Conservation (phyloP, 257 asterid genomes). For the Striga asiatica region DNA sequence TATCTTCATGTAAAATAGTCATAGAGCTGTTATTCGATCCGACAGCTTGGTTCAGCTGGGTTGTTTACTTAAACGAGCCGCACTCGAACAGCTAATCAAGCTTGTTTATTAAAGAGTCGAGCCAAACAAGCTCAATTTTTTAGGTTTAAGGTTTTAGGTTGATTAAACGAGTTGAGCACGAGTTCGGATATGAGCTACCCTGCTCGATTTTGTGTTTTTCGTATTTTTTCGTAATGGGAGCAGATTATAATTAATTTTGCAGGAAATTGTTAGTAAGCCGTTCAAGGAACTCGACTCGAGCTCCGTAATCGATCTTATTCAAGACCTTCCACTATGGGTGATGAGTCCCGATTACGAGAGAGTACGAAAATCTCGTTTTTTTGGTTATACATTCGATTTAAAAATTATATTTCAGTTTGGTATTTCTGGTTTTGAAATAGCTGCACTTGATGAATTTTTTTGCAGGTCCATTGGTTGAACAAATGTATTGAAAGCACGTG, state of each 20-base stretch:
- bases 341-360: conserved; percentile 75
- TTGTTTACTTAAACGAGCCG: too few species aligned
- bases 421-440: not conserved
- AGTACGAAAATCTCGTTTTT: conserved; percentile 24
- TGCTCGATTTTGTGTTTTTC: too few species aligned
- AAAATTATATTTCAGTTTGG: too few species aligned
- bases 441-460: not conserved
- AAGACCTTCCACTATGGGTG: conserved; percentile 74
- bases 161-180: too few species aligned
- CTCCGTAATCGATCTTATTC: conserved; percentile 37
- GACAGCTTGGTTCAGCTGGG: too few species aligned
- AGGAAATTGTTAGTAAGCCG: conserved; percentile 28
- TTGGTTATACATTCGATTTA: not conserved
- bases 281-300: conserved; percentile 26
- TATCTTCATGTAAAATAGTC: too few species aligned
- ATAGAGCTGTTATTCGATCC: too few species aligned
- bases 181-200: too few species aligned
- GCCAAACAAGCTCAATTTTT: not conserved
- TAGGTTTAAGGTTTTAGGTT: too few species aligned
- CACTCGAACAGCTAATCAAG: too few species aligned
- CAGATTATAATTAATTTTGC: conserved; percentile 5
- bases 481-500: conserved; percentile 37
- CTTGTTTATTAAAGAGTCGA: too few species aligned
- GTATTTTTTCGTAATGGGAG: too few species aligned
- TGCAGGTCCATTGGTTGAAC: conserved; percentile 84